phyloP scores from a whole-genome alignment of 192 early-diverging fungal species.

The Chytriomyces hyalinus region DNA sequence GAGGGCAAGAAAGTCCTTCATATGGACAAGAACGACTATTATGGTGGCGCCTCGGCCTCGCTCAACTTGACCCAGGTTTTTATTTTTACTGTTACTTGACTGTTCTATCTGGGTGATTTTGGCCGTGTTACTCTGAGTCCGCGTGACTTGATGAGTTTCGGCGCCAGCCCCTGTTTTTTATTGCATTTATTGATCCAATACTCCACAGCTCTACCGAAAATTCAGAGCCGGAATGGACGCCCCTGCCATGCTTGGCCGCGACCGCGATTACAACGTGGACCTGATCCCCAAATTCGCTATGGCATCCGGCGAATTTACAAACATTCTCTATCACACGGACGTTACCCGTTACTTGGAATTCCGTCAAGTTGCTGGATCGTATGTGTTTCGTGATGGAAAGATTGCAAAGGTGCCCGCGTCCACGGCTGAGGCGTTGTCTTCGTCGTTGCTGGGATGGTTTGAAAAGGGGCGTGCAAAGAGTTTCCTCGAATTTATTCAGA shows the following conservation, averaged over 20 bases:
- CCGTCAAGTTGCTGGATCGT: slow-evolving; percentile 92
- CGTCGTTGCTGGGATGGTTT: slow-evolving; percentile 89
- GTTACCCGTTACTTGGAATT: slow-evolving; percentile 98
- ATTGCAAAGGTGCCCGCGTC: slow-evolving; percentile 96
- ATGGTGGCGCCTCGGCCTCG: slow-evolving; percentile 91
- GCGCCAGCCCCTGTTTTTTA: not conserved
- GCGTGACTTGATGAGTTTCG: not conserved
- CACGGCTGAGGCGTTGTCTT: slow-evolving; percentile 82
- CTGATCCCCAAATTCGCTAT: slow-evolving; percentile 99
- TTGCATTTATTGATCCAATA: not conserved
- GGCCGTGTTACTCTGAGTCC: not conserved
- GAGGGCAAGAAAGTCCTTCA: slow-evolving; percentile 72
- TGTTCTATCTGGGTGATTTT: not conserved
- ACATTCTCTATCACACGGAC: slow-evolving; percentile 96
- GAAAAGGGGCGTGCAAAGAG: slow-evolving; percentile 92
- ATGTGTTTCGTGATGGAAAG: slow-evolving; percentile 86
- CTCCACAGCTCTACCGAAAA: slow-evolving; percentile 59
- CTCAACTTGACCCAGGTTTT: slow-evolving; percentile 94
- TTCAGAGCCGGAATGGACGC: slow-evolving; percentile 58
- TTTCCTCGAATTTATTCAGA: slow-evolving; percentile 96
- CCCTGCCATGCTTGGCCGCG: slow-evolving; percentile 54
- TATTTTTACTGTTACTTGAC: not conserved
- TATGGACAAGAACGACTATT: slow-evolving; percentile 89
- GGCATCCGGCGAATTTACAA: slow-evolving; percentile 97
- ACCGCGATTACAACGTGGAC: slow-evolving; percentile 96